Conservation (phyloP, 441 rosid genomes). For the Populus hybrid region DNA sequence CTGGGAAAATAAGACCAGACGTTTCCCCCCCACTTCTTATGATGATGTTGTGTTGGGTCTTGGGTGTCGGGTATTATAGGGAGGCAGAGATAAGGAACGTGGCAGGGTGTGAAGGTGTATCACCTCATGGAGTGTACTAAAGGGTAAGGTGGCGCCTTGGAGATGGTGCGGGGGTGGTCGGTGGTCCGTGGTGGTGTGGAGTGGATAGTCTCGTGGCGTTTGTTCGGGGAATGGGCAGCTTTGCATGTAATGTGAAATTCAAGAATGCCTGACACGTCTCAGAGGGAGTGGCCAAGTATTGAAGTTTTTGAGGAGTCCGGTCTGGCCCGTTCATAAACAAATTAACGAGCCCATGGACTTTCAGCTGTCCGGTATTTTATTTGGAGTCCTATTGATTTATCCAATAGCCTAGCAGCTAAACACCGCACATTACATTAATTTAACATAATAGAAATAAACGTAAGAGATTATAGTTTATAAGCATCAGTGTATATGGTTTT, state of each 20-base stretch:
- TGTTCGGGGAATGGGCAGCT: not conserved
- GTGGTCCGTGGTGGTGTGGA: not conserved
- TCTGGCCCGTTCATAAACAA: not conserved
- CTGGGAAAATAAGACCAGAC: not conserved
- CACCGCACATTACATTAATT: too few relatives aligned
- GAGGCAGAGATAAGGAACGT: not conserved
- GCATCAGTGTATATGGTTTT: too few relatives aligned
- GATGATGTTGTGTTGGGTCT: not conserved
- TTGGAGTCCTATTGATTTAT: too few relatives aligned
- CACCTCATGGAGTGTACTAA: slow-evolving; percentile 9
- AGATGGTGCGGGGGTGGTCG: not conserved
- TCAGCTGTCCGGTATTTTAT: too few relatives aligned
- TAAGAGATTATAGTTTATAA: too few relatives aligned
- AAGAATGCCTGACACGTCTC: slow-evolving; percentile 1
- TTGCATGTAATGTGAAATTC: not conserved
- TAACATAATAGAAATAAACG: too few relatives aligned
- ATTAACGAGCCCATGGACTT: not conserved
- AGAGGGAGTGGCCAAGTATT: not conserved
- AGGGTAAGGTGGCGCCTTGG: not conserved
- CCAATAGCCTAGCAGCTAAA: too few relatives aligned
- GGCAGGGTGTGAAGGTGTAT: not conserved
- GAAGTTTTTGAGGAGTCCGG: not conserved
- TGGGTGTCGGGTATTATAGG: not conserved
- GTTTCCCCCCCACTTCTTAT: not conserved
- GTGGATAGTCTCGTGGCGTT: not conserved